Evolutionary conservation across 176 grass and related monocot species (phyloP).

Genomic region (Musa troglodytarum): DNA sequence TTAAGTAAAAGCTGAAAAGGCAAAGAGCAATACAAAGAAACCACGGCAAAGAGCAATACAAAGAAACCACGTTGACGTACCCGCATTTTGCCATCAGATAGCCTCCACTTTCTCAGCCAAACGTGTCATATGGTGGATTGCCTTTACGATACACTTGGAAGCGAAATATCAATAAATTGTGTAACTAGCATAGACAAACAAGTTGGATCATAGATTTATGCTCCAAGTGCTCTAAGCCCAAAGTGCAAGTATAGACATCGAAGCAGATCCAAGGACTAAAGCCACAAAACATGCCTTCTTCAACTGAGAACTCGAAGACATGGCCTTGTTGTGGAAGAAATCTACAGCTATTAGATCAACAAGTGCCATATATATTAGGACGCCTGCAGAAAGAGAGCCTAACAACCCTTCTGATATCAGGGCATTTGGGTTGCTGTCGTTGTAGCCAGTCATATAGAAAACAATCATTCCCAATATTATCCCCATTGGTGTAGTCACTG

Average conservation of each 20-base stretch:
- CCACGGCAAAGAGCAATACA: too few relatives aligned
- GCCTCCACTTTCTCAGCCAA: not conserved
- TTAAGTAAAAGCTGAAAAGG: too few relatives aligned
- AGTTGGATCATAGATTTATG: not conserved
- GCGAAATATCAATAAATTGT: not conserved
- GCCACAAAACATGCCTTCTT: slow-evolving; percentile 69
- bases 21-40: too few relatives aligned
- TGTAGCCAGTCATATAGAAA: slow-evolving; percentile 88
- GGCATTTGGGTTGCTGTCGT: slow-evolving; percentile 81
- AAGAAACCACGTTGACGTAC: too few relatives aligned
- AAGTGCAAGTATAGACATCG: slow-evolving; percentile 92
- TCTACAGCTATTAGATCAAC: slow-evolving; percentile 89
- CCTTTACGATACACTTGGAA: not conserved
- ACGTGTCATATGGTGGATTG: not conserved
- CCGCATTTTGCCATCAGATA: too few relatives aligned
- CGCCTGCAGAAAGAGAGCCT: slow-evolving; percentile 76
- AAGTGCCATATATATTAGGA: slow-evolving; percentile 88
- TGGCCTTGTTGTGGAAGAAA: slow-evolving; percentile 93
- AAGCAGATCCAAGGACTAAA: slow-evolving; percentile 86
- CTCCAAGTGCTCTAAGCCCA: slow-evolving; percentile 46
- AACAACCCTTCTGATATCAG: slow-evolving; percentile 85
- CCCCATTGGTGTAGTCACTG: slow-evolving; percentile 76
- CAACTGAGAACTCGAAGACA: slow-evolving; percentile 45
- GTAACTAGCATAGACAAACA: not conserved
- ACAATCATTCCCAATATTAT: slow-evolving; percentile 87